These are phyloP conservation scores for Berberis vulgaris DNA, from an alignment of 164 flowering plant species.

Conservation along the genomic window DNA sequence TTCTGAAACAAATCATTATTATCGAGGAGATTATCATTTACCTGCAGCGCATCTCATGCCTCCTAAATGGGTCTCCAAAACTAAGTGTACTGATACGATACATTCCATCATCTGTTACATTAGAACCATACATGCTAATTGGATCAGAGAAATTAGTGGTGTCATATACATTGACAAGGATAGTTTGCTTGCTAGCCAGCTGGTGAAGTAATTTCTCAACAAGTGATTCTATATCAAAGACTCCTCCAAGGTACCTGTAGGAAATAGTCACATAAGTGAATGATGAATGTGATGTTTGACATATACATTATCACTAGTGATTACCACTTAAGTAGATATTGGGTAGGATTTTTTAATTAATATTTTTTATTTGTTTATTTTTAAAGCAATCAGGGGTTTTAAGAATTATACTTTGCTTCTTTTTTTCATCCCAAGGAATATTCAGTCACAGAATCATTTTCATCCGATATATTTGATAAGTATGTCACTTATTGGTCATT, in stretches of 20 bases:
- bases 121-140: constrained; percentile 83
- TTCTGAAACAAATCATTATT: not conserved
- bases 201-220: constrained; percentile 93
- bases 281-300: not conserved
- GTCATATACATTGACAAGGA: constrained; percentile 84
- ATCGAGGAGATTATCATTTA: constrained; percentile 14
- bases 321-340: too few species aligned
- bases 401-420: too few species aligned
- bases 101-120: constrained; percentile 35
- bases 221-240: constrained; percentile 79
- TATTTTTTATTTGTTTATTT: too few species aligned
- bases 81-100: constrained; percentile 53
- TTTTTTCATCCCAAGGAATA: too few species aligned
- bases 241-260: constrained; percentile 86
- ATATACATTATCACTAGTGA: too few species aligned
- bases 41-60: constrained; percentile 99
- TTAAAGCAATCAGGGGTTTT: too few species aligned
- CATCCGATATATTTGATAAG: too few species aligned
- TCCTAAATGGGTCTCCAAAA: constrained; percentile 91
- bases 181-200: constrained; percentile 89
- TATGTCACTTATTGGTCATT: too few species aligned
- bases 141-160: constrained; percentile 61
- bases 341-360: too few species aligned
- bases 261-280: not conserved
- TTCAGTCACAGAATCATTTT: too few species aligned